Base-by-base conservation (phyloP, 352 stramenopile genomes). In the Phytophthora parvispora region DNA sequence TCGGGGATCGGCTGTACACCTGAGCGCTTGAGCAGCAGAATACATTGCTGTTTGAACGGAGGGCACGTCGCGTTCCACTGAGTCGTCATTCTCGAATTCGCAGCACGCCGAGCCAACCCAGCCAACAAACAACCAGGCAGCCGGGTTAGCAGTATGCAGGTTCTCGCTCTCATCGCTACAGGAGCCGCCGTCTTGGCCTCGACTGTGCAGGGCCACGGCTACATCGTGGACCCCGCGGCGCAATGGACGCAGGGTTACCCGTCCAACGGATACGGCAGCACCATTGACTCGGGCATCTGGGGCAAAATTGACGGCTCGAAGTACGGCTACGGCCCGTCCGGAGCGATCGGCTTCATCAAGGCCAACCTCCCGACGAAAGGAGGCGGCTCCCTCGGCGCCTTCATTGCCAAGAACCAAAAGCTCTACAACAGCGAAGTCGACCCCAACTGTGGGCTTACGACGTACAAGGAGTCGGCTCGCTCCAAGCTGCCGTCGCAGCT, bases 191-290 rank as follows among this genome's bases (percentile, higher is more conserved):
- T 72, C 13, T 42, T 81, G 25, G 52, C 52, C 2, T 82, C 55
- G 13, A 42, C 67, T 5, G 74, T 69, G 12, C 49, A 69, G 4
- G 74, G 73, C 10, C 74, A 80, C 59, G 67, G 45, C 38, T 80
- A 90, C 69, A 81, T 90, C 47, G 66, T 83, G 20, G 68, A 89
- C 16, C 81, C 84, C 4, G 77, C 63, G 3, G 60, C 71, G 32
- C 50, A 67, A 36, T 87, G 71, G 74, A 56, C 65, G 27, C 45
- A 80, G 7, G 77, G 74, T 8, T 85, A 85, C 53, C 57, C 77
- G n/a, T 67, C 59, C 40, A 87, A 87, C 57, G 80, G 80, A 28
- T 87, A 82, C 67, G 75, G 74, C 53, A 79, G 75, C 56, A 83
- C 75, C n/a, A 64, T 88, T 34, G 68, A 83, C 63, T 75, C 72